Conservation (phyloP, 202 grass and related monocot species). For the Elaeis oleifera region DNA sequence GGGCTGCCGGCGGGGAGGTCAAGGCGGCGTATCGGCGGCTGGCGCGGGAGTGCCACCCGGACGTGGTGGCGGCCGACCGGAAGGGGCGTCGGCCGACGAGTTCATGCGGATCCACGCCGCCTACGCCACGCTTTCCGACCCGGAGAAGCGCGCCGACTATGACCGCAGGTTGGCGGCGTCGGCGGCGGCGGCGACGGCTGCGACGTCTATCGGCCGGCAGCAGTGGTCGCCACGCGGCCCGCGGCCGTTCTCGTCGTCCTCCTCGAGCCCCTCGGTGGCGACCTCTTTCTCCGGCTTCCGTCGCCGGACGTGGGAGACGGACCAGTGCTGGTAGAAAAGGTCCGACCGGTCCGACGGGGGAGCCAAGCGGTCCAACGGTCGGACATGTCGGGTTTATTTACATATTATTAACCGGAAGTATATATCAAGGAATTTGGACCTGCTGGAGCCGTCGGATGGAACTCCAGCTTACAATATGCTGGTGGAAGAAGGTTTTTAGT, state of each 20-base stretch:
- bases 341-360: neutral
- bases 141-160: conserved; percentile 56
- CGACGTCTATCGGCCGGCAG: neutral
- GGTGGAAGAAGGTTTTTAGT: no score
- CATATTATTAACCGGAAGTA: no score
- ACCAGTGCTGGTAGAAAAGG: conserved; percentile 71
- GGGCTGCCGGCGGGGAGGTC: conserved; percentile 47
- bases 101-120: conserved; percentile 71
- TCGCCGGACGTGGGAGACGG: conserved; percentile 69
- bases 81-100: conserved; percentile 20
- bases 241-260: neutral
- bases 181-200: conserved; percentile 3
- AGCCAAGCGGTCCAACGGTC: no score
- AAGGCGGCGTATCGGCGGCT: conserved; percentile 66
- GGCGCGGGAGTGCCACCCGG: conserved; percentile 70
- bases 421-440: no score
- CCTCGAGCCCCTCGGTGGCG: neutral
- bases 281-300: neutral
- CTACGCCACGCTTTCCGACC: conserved; percentile 62
- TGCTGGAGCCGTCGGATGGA: no score
- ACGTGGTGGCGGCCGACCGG: conserved; percentile 24
- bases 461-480: no score
- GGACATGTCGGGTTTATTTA: no score
- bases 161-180: conserved; percentile 29
- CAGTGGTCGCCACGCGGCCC: conserved; percentile 2